Conservation (phyloP, 306 rosid genomes). For the Adenanthera pavonina region DNA sequence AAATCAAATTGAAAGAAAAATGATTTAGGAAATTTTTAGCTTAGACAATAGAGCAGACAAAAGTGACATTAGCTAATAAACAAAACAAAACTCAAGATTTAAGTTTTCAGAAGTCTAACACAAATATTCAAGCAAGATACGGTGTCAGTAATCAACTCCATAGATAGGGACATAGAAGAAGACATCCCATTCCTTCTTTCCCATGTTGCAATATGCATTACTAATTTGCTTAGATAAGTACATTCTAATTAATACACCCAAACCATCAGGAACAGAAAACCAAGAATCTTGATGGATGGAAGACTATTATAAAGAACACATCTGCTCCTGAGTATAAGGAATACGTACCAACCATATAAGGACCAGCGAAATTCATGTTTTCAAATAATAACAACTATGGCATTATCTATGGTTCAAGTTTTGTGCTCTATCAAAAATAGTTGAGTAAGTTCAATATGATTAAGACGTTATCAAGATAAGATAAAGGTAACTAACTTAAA, state of each 20-base stretch:
- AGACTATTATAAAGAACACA: conserved; percentile 23
- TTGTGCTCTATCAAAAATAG: background rate
- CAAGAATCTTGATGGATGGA: conserved; percentile 5
- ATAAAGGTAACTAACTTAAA: conserved; percentile 12
- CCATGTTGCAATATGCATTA: conserved; percentile 15
- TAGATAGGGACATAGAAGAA: background rate
- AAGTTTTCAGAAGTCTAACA: conserved; percentile 22
- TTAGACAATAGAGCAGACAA: conserved; percentile 8
- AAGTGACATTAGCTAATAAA: conserved; percentile 32
- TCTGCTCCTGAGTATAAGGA: background rate
- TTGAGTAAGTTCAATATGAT: conserved; percentile 1
- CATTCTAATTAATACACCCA: conserved; percentile 1
- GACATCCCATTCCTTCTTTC: conserved; percentile 18
- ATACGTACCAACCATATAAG: background rate
- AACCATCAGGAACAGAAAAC: background rate
- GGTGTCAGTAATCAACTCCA: conserved; percentile 14
- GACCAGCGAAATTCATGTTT: background rate
- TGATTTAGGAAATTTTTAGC: conserved; percentile 33
- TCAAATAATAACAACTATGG: background rate
- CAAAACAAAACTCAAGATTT: conserved; percentile 10
- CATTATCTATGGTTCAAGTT: conserved; percentile 3
- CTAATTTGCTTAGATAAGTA: conserved; percentile 4
- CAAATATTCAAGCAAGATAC: conserved; percentile 13
- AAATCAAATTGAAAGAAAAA: conserved; percentile 33
- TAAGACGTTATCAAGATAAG: conserved; percentile 17